Conservation (phyloP, 2,329 filamentous ascomycete genomes). For the Ophiostoma pallidulum region DNA sequence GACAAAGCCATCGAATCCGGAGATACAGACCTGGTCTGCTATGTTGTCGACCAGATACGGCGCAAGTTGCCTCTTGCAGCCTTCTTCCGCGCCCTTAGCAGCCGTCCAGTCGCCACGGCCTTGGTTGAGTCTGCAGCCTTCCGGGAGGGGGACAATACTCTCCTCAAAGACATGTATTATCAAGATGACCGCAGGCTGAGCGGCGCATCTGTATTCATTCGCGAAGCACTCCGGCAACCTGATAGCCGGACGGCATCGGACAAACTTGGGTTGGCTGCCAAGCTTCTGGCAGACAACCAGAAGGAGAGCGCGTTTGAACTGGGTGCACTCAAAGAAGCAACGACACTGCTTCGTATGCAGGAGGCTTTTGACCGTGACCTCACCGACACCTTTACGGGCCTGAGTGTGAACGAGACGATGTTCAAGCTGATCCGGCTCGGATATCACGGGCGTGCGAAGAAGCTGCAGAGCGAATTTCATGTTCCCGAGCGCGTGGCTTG, state of each 20-base stretch:
- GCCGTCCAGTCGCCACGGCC: conserved; percentile 73
- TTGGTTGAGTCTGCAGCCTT: conserved; percentile 76
- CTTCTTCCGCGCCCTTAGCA: conserved; percentile 89
- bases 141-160: conserved; percentile 59
- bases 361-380: conserved; percentile 80
- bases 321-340: conserved; percentile 67
- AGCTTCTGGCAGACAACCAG: conserved; percentile 66
- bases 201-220: conserved; percentile 76
- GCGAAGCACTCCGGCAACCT: conserved; percentile 68
- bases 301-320: conserved; percentile 71
- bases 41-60: conserved; percentile 77
- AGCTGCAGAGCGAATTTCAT: conserved; percentile 85
- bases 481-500: conserved; percentile 82
- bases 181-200: conserved; percentile 89
- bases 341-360: conserved; percentile 73
- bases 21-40: conserved; percentile 86
- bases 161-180: conserved; percentile 95
- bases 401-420: conserved; percentile 85
- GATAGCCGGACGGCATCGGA: conserved; percentile 63
- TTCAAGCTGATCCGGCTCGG: conserved; percentile 77
- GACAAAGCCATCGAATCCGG: conserved; percentile 96
- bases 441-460: conserved; percentile 75
- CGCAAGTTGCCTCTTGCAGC: conserved; percentile 81
- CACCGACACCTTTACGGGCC: conserved; percentile 64
- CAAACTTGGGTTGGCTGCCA: conserved; percentile 79